Evolutionary conservation across 2,329 filamentous ascomycete genomes (phyloP).

Genomic region (Rutstroemia sydowiana): DNA sequence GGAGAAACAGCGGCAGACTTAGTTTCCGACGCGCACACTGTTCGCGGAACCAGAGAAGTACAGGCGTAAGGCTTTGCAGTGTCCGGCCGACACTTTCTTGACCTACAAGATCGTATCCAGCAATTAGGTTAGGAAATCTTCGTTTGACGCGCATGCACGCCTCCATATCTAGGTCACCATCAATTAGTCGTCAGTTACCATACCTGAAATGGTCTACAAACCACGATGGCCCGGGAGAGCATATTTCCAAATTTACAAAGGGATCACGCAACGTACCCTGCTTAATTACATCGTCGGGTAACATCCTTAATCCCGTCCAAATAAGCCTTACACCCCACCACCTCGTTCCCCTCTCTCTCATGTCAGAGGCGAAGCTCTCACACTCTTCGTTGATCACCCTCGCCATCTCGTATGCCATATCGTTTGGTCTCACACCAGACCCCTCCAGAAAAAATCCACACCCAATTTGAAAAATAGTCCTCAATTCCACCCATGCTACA

Average conservation of each 20-base stretch:
- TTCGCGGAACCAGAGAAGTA: constrained; percentile 86
- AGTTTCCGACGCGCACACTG: constrained; percentile 65
- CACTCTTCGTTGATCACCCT: constrained; percentile 65
- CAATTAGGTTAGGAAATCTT: constrained; percentile 66
- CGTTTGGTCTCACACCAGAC: too few relatives aligned
- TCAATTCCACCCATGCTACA: constrained; percentile 73
- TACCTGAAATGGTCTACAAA: too few relatives aligned
- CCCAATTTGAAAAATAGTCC: constrained; percentile 54
- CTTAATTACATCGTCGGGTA: constrained; percentile 55
- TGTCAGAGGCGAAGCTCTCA: too few relatives aligned
- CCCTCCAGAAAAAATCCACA: too few relatives aligned
- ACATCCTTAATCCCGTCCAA: constrained; percentile 65
- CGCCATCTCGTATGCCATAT: constrained; percentile 59
- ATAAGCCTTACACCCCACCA: constrained; percentile 82
- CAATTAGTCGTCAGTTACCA: neutral
- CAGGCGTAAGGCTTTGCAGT: constrained; percentile 65
- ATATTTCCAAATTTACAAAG: too few relatives aligned
- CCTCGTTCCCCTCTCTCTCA: constrained; percentile 49
- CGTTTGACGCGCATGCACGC: constrained; percentile 74
- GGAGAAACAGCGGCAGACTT: constrained; percentile 86
- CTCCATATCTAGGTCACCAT: constrained; percentile 58
- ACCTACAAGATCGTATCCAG: constrained; percentile 81
- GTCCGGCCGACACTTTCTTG: constrained; percentile 73
- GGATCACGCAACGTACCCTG: constrained; percentile 37
- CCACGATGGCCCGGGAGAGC: too few relatives aligned